Conservation (phyloP, 345 rosid genomes). For the Limnanthes douglasii region DNA sequence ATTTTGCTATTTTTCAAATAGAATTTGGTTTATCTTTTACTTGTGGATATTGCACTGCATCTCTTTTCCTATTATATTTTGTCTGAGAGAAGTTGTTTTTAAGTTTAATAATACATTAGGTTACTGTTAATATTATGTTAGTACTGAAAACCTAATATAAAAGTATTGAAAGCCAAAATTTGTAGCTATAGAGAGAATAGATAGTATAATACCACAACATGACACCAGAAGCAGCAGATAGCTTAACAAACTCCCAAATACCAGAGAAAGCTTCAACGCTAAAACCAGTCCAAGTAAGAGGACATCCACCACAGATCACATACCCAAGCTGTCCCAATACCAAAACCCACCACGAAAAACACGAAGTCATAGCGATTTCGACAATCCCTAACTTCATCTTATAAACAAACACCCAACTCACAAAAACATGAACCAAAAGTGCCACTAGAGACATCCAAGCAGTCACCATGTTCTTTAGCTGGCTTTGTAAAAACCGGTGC, state of each 20-base stretch:
- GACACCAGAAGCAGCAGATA: conserved; percentile 58
- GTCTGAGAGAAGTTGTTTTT: too few species aligned
- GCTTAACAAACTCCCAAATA: conserved; percentile 39
- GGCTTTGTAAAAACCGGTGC: conserved; percentile 54
- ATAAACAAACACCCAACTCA: conserved; percentile 38
- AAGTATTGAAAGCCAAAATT: background rate
- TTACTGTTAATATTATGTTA: too few species aligned
- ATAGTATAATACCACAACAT: conserved; percentile 40
- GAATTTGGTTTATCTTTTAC: too few species aligned
- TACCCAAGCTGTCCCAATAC: conserved; percentile 18
- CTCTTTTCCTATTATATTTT: too few species aligned
- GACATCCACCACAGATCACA: conserved; percentile 27
- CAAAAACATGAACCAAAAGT: conserved; percentile 20
- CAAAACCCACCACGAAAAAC: conserved; percentile 53
- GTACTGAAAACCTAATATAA: background rate
- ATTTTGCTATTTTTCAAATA: too few species aligned
- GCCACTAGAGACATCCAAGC: conserved; percentile 21
- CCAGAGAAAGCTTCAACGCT: conserved; percentile 39
- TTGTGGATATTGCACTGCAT: too few species aligned
- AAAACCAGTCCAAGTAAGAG: conserved; percentile 48
- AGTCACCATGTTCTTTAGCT: conserved; percentile 29
- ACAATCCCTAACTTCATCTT: conserved; percentile 25
- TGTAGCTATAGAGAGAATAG: too few species aligned
- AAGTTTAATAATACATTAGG: too few species aligned
- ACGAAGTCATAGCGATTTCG: conserved; percentile 37